A percentile compares a stretch with the other conserved stretches of the same genome.
These are phyloP conservation scores for Leccinum sublutescens DNA, from an alignment of 768 basidiomycete genomes.

Conservation along the genomic window DNA sequence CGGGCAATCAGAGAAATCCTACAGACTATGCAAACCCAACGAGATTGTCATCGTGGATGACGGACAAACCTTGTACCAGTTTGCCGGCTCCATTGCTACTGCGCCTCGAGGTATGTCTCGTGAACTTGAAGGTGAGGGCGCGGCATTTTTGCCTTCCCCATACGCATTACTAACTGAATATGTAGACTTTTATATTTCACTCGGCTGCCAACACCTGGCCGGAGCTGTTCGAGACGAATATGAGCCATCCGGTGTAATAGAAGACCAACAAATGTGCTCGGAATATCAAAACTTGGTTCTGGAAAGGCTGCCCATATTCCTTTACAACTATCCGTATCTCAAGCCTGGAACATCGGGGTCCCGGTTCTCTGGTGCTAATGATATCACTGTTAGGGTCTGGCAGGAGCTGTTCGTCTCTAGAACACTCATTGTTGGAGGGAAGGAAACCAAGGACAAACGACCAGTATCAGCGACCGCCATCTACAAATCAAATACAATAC, in stretches of 20 bases:
- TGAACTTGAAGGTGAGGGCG: constrained; percentile 78
- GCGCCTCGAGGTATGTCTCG: constrained; percentile 85
- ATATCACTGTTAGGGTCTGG: constrained; percentile 62
- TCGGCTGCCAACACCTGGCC: constrained; percentile 74
- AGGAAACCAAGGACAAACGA: constrained; percentile 44
- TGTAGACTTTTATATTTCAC: constrained; percentile 63
- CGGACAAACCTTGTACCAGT: constrained; percentile 68
- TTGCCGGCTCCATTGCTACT: constrained; percentile 65
- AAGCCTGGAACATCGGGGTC: constrained; percentile 50
- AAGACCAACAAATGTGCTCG: constrained; percentile 40
- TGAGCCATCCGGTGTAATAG: constrained; percentile 49
- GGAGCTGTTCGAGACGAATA: constrained; percentile 74
- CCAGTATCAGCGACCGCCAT: constrained; percentile 72
- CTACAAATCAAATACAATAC: constrained; percentile 50
- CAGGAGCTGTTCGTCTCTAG: constrained; percentile 60
- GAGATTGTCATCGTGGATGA: constrained; percentile 85
- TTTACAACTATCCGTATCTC: constrained; percentile 76
- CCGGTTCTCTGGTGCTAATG: constrained; percentile 52
- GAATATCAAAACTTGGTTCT: constrained; percentile 59
- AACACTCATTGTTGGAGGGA: constrained; percentile 50
- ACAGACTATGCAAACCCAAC: constrained; percentile 61
- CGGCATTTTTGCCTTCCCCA: no score
- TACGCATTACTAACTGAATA: not conserved
- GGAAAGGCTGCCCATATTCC: constrained; percentile 80
- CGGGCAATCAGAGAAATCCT: constrained; percentile 49